phyloP scores from a whole-genome alignment of 2,329 filamentous ascomycete species.

The Alternaria sp. region DNA sequence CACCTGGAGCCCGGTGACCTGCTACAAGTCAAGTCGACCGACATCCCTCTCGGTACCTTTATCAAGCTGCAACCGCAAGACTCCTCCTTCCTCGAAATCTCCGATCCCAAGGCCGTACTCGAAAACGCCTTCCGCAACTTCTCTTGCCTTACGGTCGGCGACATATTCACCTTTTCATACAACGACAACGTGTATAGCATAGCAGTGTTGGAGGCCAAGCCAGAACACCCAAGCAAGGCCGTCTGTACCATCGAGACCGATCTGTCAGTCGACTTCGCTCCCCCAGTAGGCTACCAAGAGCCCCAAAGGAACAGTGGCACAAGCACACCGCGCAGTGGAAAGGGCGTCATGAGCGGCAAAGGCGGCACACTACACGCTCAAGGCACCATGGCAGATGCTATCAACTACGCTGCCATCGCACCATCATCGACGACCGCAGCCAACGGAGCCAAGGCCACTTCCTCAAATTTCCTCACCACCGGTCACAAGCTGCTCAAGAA shows the following conservation, averaged over 20 bases:
- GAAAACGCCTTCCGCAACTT: slow-evolving; percentile 98
- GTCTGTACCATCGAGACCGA: slow-evolving; percentile 96
- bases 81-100: slow-evolving; percentile 92
- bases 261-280: slow-evolving; percentile 92
- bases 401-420: slow-evolving; percentile 92
- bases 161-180: slow-evolving; percentile 95
- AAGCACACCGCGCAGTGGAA: slow-evolving; percentile 77
- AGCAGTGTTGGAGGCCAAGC: slow-evolving; percentile 91
- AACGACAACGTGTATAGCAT: slow-evolving; percentile 95
- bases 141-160: slow-evolving; percentile 88
- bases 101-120: slow-evolving; percentile 94
- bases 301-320: slow-evolving; percentile 81
- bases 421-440: slow-evolving; percentile 73
- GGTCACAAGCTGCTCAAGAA: slow-evolving; percentile 90
- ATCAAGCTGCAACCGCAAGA: slow-evolving; percentile 98
- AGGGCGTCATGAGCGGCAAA: slow-evolving; percentile 65
- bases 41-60: slow-evolving; percentile 85
- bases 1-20: slow-evolving; percentile 90
- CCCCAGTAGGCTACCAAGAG: slow-evolving; percentile 93
- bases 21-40: slow-evolving; percentile 92
- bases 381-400: slow-evolving; percentile 96
- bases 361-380: slow-evolving; percentile 81
- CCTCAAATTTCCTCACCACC: slow-evolving; percentile 78
- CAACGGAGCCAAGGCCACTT: slow-evolving; percentile 65
- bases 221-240: slow-evolving; percentile 79